phyloP scores from a whole-genome alignment of 306 rosid species.

The Gleditsia sinensis region DNA sequence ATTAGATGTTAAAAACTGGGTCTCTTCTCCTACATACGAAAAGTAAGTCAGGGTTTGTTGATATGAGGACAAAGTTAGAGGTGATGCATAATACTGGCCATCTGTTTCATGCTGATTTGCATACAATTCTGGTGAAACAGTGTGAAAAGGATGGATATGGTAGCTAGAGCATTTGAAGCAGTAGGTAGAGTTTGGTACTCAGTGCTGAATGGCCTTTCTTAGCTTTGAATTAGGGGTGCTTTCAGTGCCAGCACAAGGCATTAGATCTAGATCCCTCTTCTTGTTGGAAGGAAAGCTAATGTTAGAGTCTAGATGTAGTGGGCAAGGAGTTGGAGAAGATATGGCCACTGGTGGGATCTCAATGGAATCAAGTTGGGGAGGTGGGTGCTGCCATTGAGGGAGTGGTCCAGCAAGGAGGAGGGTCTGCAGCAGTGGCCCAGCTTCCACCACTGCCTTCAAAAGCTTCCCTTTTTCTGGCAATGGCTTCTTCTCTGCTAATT shows the following conservation, averaged over 20 bases:
- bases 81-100: slow-evolving; percentile 37
- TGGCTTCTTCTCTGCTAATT: slow-evolving; percentile 50
- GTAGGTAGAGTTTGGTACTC: too few relatives aligned
- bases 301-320: slow-evolving; percentile 33
- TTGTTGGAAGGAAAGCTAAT: slow-evolving; percentile 28
- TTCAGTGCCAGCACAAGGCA: slow-evolving; percentile 32
- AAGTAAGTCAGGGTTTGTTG: slow-evolving; percentile 45
- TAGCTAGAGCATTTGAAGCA: background rate
- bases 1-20: slow-evolving; percentile 8
- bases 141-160: slow-evolving; percentile 43
- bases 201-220: slow-evolving; percentile 39
- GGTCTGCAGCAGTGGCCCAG: slow-evolving; percentile 81
- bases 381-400: slow-evolving; percentile 94
- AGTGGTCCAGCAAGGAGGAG: slow-evolving; percentile 88
- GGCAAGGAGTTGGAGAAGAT: slow-evolving; percentile 40
- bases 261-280: slow-evolving; percentile 48
- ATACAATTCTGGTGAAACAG: slow-evolving; percentile 35
- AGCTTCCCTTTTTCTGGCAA: slow-evolving; percentile 86
- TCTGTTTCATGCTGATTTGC: slow-evolving; percentile 39
- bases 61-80: slow-evolving; percentile 28
- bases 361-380: slow-evolving; percentile 64
- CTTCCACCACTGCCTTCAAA: slow-evolving; percentile 81
- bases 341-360: slow-evolving; percentile 76
- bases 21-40: slow-evolving; percentile 25
- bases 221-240: slow-evolving; percentile 42